These are phyloP conservation scores for Suillus ampliporus DNA, from an alignment of 768 basidiomycete genomes.

Conservation along the genomic window DNA sequence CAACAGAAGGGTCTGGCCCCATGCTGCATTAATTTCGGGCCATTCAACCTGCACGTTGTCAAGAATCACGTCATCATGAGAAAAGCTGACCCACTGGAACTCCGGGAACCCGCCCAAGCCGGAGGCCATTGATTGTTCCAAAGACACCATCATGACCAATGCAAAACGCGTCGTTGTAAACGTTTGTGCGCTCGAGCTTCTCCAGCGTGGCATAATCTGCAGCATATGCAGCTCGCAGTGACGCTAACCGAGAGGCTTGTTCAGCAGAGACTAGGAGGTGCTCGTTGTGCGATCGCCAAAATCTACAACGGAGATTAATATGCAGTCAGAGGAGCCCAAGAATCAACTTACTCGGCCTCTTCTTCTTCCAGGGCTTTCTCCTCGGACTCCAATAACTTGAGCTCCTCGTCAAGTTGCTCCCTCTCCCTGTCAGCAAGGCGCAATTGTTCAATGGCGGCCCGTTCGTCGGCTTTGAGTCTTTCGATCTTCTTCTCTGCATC, in stretches of 20 bases:
- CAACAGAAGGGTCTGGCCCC: constrained; percentile 94
- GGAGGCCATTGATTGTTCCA: constrained; percentile 96
- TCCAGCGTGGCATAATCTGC: constrained; percentile 79
- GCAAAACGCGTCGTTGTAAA: constrained; percentile 95
- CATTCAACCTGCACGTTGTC: constrained; percentile 78
- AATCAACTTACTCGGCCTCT: constrained; percentile 73
- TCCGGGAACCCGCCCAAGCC: constrained; percentile 85
- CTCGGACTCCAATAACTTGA: constrained; percentile 72
- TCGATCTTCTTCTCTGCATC: constrained; percentile 78
- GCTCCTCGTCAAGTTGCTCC: constrained; percentile 74
- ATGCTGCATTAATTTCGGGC: constrained; percentile 98
- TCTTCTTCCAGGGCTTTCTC: constrained; percentile 82
- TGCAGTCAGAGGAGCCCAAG: constrained; percentile 4
- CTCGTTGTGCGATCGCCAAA: constrained; percentile 82
- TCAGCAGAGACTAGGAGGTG: constrained; percentile 68
- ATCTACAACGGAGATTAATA: constrained; percentile 48
- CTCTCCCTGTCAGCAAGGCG: constrained; percentile 79
- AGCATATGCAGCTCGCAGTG: constrained; percentile 77
- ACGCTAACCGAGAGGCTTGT: constrained; percentile 71
- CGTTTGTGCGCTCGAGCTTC: constrained; percentile 89
- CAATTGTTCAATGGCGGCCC: constrained; percentile 72
- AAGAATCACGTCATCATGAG: constrained; percentile 16
- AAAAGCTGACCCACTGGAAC: constrained; percentile 64
- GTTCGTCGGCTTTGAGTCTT: constrained; percentile 71
- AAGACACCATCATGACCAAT: constrained; percentile 95